These are phyloP conservation scores for Picea abies DNA, from an alignment of 83 land plant species.

Conservation along the genomic window DNA sequence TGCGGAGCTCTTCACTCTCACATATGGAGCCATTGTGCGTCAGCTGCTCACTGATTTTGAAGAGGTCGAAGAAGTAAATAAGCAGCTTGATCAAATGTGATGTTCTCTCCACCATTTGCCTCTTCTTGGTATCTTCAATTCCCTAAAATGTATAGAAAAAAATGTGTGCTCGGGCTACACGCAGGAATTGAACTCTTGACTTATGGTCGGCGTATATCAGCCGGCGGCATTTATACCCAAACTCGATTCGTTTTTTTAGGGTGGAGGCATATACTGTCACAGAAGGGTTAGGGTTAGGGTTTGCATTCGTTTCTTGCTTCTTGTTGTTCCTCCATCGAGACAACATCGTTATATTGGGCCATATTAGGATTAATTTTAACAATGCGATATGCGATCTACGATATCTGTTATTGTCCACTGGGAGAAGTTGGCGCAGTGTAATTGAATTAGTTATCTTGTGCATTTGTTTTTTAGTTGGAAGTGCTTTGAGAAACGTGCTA, in stretches of 20 bases:
- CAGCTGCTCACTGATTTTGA: conserved; percentile 95
- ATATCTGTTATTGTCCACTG: too few relatives aligned
- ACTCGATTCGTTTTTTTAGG: not conserved
- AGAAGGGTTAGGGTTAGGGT: too few relatives aligned
- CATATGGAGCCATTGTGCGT: conserved; percentile 94
- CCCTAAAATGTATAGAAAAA: not conserved
- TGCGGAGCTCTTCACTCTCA: conserved; percentile 94
- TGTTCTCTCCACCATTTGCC: not conserved
- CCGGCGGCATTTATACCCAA: not conserved
- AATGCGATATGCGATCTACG: too few relatives aligned
- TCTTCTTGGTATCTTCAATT: conserved; percentile 6
- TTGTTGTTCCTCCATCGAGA: too few relatives aligned
- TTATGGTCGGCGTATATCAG: not conserved
- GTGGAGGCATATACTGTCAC: not conserved
- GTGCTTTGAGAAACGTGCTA: too few relatives aligned
- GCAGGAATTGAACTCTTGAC: not conserved
- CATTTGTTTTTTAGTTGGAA: too few relatives aligned
- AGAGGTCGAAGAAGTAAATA: conserved; percentile 97
- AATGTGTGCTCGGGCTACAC: not conserved
- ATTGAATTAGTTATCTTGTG: too few relatives aligned
- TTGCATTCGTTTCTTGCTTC: too few relatives aligned
- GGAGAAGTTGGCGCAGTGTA: too few relatives aligned
- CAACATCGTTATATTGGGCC: too few relatives aligned
- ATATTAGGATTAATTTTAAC: too few relatives aligned
- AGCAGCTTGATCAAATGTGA: conserved; percentile 92